Evolutionary conservation across 768 basidiomycete species (phyloP), one percentile per base, ranked within the genome.

Genomic region (Amanita molliuscula): DNA sequence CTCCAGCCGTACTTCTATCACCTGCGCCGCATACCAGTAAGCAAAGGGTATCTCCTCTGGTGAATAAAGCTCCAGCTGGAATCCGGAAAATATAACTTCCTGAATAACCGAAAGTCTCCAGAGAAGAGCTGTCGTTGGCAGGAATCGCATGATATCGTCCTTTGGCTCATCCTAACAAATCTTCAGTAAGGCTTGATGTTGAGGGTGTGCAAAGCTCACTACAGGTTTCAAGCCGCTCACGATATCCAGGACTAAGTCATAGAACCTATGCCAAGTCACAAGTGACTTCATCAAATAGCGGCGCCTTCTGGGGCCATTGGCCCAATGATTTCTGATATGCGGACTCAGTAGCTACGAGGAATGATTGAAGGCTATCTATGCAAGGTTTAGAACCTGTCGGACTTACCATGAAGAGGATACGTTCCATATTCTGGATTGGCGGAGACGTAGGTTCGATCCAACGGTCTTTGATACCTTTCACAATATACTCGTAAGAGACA

Each of bases 11-110:
- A 63, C 63, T 16, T 81, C 77, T 1, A 83, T 65, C 3, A 88
- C 72, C 38, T 74, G 71, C 2, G 74, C 60, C 4, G 70, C 66
- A 58, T 86, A 86, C 82, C 86, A 89, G 63, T 90, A 89, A 2
- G 87, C 82, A 53, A 88, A 78, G 0, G 82, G 69, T 29, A 69
- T 75, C 58, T 92, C 89, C 37, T 84, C 76, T 0, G 71, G 62
- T 18, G 77, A 69, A 57, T 89, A 88, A 6, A 92, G 62, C 40
- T 86, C 83, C 18, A 89, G 63, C 61, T 90, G 86, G 54, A 87
- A 84, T 2, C 85, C 89, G 1, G 86, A 82, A 38, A 83, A 67
- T 4, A 89, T 62, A 11, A 92, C 70, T 55, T 91, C 86, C 34
- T 78, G 74, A 3, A 86, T 70, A 8, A 74, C 64, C 4, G 74